Base-by-base conservation (phyloP, 495 filamentous ascomycete species). In the Penicillium subrubescens region DNA sequence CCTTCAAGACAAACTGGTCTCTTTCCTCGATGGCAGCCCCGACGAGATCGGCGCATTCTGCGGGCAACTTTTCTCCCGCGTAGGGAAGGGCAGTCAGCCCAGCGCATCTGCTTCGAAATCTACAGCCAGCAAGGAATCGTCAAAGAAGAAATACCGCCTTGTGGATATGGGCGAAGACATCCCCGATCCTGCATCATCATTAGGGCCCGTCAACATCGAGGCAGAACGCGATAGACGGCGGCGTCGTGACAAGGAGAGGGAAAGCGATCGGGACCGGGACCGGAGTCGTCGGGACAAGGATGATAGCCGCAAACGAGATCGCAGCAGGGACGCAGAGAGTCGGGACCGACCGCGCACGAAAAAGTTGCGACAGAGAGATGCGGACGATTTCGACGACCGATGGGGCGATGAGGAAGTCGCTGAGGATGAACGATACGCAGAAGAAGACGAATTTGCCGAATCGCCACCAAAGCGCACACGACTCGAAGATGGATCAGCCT, bases 151-250 rank as follows among this genome's bases (percentile, higher is more conserved):
- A 68, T 96, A 96, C 74, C 84, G 88, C 11, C 83, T 96, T 25
- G 80, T 96, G 43, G 89, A 92, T 12, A 96, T 96, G 92, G 90
- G 89, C 52, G 91, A 92, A 33, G 90, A 90, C 7, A 81, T 85
- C 27, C 67, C 61, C 41, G 77, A 75, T 11, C 51, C 71, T 0
- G 61, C 67, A 44, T 60, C 68, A 41, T 73, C 75, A 14, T 69
- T 87, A 43, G 84, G 81, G 5, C 84, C 88, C 0, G 70, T 75
- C 17, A 82, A 81, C 63, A 79, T 82, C 35, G 83, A 84, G 56
- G 79, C 82, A 35, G 84, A 86, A 57, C 82, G 84, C 23, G 73
- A 76, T 12, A 66, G 73, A 53, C 67, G 71, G 41, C 68, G 73
- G 65, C 79, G 83, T 29, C 83, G 81, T 39, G 86, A 88, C 58